These are phyloP conservation scores for rapeseed (Brassica napus) DNA, from an alignment of 345 rosid species.

Conservation along the genomic window DNA sequence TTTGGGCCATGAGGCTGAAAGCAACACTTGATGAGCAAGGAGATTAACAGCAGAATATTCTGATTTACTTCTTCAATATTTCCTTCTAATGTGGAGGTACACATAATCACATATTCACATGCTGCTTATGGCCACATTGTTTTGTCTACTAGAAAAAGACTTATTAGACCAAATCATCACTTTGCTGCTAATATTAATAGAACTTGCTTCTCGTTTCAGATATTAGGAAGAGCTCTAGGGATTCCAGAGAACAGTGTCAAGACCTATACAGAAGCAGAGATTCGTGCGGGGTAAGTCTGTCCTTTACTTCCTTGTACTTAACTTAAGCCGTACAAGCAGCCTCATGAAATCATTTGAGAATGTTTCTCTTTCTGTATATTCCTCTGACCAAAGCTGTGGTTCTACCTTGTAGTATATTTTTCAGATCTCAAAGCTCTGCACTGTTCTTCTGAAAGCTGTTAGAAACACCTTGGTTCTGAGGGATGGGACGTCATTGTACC, in stretches of 20 bases:
- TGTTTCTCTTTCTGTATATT: slow-evolving; percentile 2
- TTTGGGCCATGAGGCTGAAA: slow-evolving; percentile 91
- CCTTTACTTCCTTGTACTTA: neutral
- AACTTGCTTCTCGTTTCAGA: slow-evolving; percentile 46
- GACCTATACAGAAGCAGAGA: slow-evolving; percentile 97
- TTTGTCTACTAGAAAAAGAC: too few relatives aligned
- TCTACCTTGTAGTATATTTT: slow-evolving; percentile 65
- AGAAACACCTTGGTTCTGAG: slow-evolving; percentile 76
- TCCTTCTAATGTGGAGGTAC: slow-evolving; percentile 87
- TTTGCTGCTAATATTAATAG: slow-evolving; percentile 5
- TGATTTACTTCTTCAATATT: slow-evolving; percentile 83
- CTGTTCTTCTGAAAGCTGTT: too few relatives aligned
- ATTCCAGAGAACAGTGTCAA: slow-evolving; percentile 82
- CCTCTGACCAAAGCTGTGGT: slow-evolving; percentile 24
- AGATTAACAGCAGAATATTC: slow-evolving; percentile 95
- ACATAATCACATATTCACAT: too few relatives aligned
- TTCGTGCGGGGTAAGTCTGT: slow-evolving; percentile 84
- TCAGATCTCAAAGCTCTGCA: slow-evolving; percentile 97
- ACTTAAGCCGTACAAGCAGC: too few relatives aligned
- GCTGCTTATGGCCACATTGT: too few relatives aligned
- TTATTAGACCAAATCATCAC: too few relatives aligned
- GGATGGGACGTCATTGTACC: slow-evolving; percentile 99
- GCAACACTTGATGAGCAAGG: slow-evolving; percentile 95
- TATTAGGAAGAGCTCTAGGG: slow-evolving; percentile 89
- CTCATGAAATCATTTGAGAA: too few relatives aligned